A percentile compares a stretch with the other conserved stretches of the same genome.
phyloP scores from a whole-genome alignment of 108 stramenopile genomes.

The Pseudonitzschia multiseries region DNA sequence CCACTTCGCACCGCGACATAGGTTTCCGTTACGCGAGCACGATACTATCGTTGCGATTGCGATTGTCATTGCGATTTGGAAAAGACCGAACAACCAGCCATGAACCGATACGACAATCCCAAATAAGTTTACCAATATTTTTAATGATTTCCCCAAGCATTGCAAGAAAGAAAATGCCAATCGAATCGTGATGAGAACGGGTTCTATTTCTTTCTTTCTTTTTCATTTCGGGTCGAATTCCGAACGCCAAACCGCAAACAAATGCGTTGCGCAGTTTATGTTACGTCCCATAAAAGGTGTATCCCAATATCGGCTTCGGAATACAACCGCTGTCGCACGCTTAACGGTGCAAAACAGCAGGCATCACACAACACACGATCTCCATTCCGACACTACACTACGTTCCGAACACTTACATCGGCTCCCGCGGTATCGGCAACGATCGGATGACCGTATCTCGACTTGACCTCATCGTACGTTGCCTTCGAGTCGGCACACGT shows the following conservation, averaged over 20 bases:
- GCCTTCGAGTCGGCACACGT: conserved; percentile 33
- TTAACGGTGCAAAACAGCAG: too few relatives aligned
- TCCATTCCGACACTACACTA: too few relatives aligned
- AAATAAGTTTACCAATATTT: too few relatives aligned
- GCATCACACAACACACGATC: not conserved
- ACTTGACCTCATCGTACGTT: conserved; percentile 33
- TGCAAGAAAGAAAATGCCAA: not conserved
- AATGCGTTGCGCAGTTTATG: too few relatives aligned
- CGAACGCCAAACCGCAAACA: too few relatives aligned
- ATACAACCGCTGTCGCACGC: too few relatives aligned
- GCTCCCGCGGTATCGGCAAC: conserved; percentile 37
- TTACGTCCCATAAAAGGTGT: too few relatives aligned
- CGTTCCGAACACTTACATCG: conserved; percentile 22
- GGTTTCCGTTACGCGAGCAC: conserved; percentile 31
- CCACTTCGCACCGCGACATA: conserved; percentile 21
- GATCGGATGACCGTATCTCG: conserved; percentile 22
- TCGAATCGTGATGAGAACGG: conserved; percentile 2
- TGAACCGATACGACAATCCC: not conserved
- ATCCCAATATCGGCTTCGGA: too few relatives aligned
- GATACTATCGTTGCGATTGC: conserved; percentile 24
- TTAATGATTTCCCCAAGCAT: too few relatives aligned
- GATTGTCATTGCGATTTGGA: not conserved
- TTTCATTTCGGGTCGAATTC: not conserved
- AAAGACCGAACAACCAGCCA: not conserved
- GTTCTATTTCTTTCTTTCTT: not conserved